Percentiles rank a stretch among this genome's conserved stretches.
These are phyloP conservation scores for Leccinum boreale DNA, from an alignment of 768 basidiomycete species.

Conservation along the genomic window DNA sequence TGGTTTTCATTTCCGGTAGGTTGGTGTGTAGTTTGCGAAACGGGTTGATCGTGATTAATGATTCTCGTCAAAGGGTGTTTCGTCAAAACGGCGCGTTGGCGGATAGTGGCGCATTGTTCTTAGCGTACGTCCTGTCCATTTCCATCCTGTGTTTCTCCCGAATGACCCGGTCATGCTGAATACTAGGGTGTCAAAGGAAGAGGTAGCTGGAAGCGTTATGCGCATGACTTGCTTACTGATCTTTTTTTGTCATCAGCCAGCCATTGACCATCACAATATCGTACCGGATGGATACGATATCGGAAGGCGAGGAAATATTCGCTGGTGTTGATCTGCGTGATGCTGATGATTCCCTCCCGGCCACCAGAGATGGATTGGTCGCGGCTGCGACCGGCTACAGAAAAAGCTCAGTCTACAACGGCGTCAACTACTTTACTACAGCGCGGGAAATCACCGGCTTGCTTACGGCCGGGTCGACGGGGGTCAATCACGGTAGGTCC, in stretches of 20 bases:
- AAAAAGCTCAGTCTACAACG: constrained; percentile 33
- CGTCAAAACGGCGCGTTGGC: constrained; percentile 57
- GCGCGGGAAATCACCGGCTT: constrained; percentile 49
- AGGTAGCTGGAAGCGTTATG: constrained; percentile 20
- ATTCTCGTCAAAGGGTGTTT: constrained; percentile 36
- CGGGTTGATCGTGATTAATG: not conserved
- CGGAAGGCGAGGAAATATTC: constrained; percentile 33
- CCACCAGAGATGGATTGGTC: constrained; percentile 37
- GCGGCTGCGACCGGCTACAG: constrained; percentile 33
- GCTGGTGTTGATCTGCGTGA: not conserved
- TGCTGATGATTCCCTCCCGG: not conserved
- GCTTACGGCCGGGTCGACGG: constrained; percentile 46
- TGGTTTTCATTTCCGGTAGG: constrained; percentile 46
- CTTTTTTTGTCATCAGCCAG: constrained; percentile 19
- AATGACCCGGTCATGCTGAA: not conserved
- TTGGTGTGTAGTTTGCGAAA: not conserved
- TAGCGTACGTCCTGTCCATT: constrained; percentile 40
- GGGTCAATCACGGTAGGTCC: constrained; percentile 49
- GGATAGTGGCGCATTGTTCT: constrained; percentile 48
- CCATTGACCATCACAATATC: constrained; percentile 38
- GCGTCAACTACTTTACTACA: constrained; percentile 46
- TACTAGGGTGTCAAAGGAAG: constrained; percentile 45
- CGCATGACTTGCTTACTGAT: not conserved
- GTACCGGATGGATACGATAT: constrained; percentile 46
- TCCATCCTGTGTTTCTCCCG: not conserved